A percentile compares a stretch with the other conserved stretches of the same genome.
These are phyloP conservation scores for Liriodendron chinense DNA, from an alignment of 164 flowering plant genomes.

Conservation along the genomic window DNA sequence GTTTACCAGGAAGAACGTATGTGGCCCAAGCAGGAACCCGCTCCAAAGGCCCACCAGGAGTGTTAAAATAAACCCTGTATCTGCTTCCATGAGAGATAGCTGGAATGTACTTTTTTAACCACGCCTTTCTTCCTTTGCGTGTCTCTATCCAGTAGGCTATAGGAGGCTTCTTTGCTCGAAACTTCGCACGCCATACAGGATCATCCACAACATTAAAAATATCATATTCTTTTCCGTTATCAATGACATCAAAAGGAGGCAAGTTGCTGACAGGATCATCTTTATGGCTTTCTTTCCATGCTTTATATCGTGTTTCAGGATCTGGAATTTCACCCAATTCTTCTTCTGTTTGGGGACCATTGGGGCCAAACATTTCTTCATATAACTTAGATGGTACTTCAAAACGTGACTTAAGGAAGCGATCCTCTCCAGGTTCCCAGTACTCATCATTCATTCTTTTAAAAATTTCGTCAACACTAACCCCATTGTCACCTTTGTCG, in stretches of 20 bases:
- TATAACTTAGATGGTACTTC: slow-evolving; percentile 76
- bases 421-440: slow-evolving; percentile 96
- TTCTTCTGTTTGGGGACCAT: slow-evolving; percentile 88
- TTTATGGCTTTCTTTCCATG: slow-evolving; percentile 83
- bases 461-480: slow-evolving; percentile 61
- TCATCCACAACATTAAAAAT: slow-evolving; percentile 52
- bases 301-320: slow-evolving; percentile 81
- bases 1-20: slow-evolving; percentile 85
- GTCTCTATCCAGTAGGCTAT: slow-evolving; percentile 85
- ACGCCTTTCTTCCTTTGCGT: slow-evolving; percentile 94
- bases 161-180: slow-evolving; percentile 71
- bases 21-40: slow-evolving; percentile 99
- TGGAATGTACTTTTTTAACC: slow-evolving; percentile 83
- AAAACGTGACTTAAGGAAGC: slow-evolving; percentile 56
- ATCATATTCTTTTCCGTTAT: slow-evolving; percentile 73
- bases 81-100: slow-evolving; percentile 89
- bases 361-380: slow-evolving; percentile 93
- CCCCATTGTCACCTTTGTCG: slow-evolving; percentile 92
- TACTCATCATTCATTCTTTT: slow-evolving; percentile 80
- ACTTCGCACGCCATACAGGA: slow-evolving; percentile 65
- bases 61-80: slow-evolving; percentile 91
- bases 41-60: slow-evolving; percentile 87
- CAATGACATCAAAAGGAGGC: slow-evolving; percentile 75
- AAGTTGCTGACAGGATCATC: slow-evolving; percentile 73
- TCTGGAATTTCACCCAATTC: slow-evolving; percentile 82